phyloP scores from a whole-genome alignment of 441 rosid species.

The Isatis lusitanica region DNA sequence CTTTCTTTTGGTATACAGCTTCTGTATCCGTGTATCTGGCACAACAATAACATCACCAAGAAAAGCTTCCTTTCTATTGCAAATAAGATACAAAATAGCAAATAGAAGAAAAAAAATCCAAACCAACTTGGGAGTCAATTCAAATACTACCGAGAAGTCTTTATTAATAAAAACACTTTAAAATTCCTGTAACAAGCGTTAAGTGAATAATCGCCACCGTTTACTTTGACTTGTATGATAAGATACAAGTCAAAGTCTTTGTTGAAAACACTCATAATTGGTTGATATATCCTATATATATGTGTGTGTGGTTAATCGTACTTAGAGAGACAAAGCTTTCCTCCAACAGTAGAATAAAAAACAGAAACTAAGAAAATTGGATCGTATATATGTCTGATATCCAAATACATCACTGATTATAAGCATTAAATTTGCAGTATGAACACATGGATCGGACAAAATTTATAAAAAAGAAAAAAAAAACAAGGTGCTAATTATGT shows the following conservation, averaged over 20 bases:
- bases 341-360: no score
- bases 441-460: no score
- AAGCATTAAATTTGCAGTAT: no score
- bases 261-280: not conserved
- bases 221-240: not conserved
- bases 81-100: not conserved
- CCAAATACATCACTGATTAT: no score
- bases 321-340: no score
- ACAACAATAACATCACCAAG: not conserved
- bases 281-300: no score
- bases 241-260: not conserved
- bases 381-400: no score
- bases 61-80: constrained; percentile 3
- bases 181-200: not conserved
- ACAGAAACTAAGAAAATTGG: no score
- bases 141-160: not conserved
- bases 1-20: constrained; percentile 1
- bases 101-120: not conserved
- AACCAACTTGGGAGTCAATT: not conserved
- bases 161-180: not conserved
- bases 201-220: not conserved
- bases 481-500: no score
- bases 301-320: no score
- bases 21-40: not conserved
- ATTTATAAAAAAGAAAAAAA: no score